Base-by-base conservation (phyloP, 345 rosid genomes). In the Theobroma cacao region DNA sequence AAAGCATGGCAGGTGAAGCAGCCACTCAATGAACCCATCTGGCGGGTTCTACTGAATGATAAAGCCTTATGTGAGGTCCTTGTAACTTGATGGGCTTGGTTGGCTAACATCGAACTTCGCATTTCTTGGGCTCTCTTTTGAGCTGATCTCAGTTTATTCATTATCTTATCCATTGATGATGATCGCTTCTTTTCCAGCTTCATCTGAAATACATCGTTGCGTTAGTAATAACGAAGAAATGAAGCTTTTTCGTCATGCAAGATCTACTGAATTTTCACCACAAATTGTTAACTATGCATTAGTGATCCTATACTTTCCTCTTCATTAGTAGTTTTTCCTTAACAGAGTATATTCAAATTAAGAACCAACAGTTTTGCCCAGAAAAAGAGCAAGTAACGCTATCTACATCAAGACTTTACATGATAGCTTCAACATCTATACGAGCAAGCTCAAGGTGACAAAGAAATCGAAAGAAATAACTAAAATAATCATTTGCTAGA, bases 151-250 rank as follows among this genome's bases (percentile, higher is more conserved):
- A 96, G 90, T 84, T 91, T 96, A 76, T 88, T 91, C 99, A 92
- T 91, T 71, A 96, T 96, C 82, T 88, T 96, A 77, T 91, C 97
- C 95, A 94, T 94, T 58, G 98, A 94, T 12, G 94, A 90, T 18
- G 94, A 86, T 84, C 98, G 86, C 88, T 91, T 94, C 86, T 92
- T 96, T 86, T 94, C 99, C 80, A 96, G 88, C 86, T 94, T 96
- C 98, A 96, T 92, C 99, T 96, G 91, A 80, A 85, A 81, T 41
- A 47, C 31, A 24, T 71, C 48, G 76, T 80, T n/a, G 17, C 48
- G 77, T 77, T 36, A 74, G 62, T 14, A 64, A 77, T 43, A 45
- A 67, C 36, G 72, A 72, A 34, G 31, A 45, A 26, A 58, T 8
- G 4, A 48, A 24, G 38, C 24, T 36, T 12, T 14, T 41, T 34